Percentiles rank a stretch among this genome's conserved stretches.
phyloP scores from a whole-genome alignment of 176 grass and related monocot species.

The Lolium rigidum region DNA sequence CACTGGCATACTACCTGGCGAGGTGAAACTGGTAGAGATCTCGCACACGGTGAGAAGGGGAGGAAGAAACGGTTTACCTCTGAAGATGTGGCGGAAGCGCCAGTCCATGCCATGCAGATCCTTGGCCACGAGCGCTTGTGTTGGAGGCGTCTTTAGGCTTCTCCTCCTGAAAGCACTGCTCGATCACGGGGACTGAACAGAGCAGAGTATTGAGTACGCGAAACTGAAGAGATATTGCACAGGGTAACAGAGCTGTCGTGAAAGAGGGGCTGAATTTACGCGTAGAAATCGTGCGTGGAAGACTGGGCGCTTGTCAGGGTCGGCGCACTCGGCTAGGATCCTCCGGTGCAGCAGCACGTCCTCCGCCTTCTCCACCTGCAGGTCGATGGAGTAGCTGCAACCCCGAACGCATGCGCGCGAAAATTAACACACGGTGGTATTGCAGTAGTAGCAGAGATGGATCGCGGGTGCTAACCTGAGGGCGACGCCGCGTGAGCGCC shows the following conservation, averaged over 20 bases:
- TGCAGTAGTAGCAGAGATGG: too few relatives aligned
- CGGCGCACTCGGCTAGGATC: constrained; percentile 73
- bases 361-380: constrained; percentile 64
- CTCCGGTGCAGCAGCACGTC: constrained; percentile 84
- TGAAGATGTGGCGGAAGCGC: constrained; percentile 97
- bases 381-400: constrained; percentile 75
- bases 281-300: constrained; percentile 77
- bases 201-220: neutral
- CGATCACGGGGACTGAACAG: neutral
- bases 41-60: neutral
- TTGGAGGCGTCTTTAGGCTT: constrained; percentile 53
- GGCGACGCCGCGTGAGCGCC: too few relatives aligned
- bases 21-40: neutral
- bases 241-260: too few relatives aligned
- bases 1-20: neutral
- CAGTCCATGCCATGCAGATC: constrained; percentile 91
- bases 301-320: constrained; percentile 72
- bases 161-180: neutral
- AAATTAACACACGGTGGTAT: too few relatives aligned
- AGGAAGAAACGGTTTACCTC: constrained; percentile 61
- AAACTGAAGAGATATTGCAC: neutral
- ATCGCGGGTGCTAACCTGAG: too few relatives aligned
- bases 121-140: constrained; percentile 80
- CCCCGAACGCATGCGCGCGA: neutral
- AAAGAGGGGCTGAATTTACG: constrained; percentile 39